Evolutionary conservation across 2,329 filamentous ascomycete species (phyloP).

Genomic region (Fusarium irregulare): DNA sequence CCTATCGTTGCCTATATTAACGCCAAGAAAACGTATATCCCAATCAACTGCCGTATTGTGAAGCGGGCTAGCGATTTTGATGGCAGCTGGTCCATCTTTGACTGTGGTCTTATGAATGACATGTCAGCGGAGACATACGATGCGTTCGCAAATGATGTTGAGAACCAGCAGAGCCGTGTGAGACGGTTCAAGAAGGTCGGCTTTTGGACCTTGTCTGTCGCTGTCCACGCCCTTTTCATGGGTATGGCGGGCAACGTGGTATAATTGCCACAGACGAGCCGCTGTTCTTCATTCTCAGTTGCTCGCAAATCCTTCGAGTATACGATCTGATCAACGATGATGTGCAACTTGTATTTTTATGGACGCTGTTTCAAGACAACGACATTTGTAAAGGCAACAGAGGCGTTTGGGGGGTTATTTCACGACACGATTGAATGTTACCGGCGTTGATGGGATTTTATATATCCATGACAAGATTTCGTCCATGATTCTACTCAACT

Average conservation of each 20-base stretch:
- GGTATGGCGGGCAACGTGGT: constrained; percentile 88
- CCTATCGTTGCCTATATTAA: constrained; percentile 99
- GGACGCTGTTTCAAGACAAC: constrained; percentile 8
- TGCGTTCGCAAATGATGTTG: constrained; percentile 91
- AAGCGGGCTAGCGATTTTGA: constrained; percentile 92
- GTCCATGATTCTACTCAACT: constrained; percentile 20
- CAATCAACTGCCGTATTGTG: constrained; percentile 92
- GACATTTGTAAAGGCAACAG: constrained; percentile 28
- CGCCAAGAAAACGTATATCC: constrained; percentile 92
- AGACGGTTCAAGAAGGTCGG: constrained; percentile 94
- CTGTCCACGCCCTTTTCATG: constrained; percentile 93
- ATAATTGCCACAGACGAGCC: constrained; percentile 42
- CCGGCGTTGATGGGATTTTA: constrained; percentile 21
- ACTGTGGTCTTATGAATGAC: constrained; percentile 94
- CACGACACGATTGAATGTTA: constrained; percentile 7
- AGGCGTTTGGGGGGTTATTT: constrained; percentile 34
- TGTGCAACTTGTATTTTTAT: constrained; percentile 30
- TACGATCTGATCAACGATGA: constrained; percentile 15
- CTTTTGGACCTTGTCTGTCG: constrained; percentile 93
- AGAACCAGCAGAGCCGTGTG: constrained; percentile 86
- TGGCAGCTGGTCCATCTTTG: constrained; percentile 93
- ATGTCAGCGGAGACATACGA: constrained; percentile 93
- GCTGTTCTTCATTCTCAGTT: constrained; percentile 18
- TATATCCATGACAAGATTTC: constrained; percentile 15
- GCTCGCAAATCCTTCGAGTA: background rate